Evolutionary conservation across 176 grass and related monocot genomes (phyloP).

Genomic region (Aegilops umbellulata): DNA sequence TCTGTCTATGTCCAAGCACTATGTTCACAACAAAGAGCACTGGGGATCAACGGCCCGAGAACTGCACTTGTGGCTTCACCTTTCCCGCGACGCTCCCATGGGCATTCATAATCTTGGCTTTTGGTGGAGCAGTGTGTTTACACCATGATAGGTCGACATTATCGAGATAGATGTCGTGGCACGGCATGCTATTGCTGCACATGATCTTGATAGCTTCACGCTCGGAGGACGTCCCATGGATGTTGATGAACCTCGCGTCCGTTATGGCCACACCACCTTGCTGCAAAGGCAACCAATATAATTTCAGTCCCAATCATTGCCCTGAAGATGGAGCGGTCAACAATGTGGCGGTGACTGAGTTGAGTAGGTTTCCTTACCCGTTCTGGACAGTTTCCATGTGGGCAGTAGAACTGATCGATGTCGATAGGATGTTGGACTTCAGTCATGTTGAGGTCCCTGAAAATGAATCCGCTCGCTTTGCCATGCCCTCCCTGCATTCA

Average conservation of each 20-base stretch:
- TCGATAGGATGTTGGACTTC: slow-evolving; percentile 44
- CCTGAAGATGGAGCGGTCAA: not conserved
- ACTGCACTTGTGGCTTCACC: slow-evolving; percentile 38
- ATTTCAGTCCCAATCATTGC: not conserved
- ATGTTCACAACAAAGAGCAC: not conserved
- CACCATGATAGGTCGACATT: slow-evolving; percentile 35
- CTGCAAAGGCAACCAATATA: slow-evolving; percentile 27
- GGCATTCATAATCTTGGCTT: slow-evolving; percentile 34
- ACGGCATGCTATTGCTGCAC: slow-evolving; percentile 48
- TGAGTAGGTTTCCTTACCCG: slow-evolving; percentile 24
- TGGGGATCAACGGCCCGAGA: not conserved
- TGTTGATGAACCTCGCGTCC: slow-evolving; percentile 35
- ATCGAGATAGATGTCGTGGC: slow-evolving; percentile 35
- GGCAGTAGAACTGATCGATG: slow-evolving; percentile 66
- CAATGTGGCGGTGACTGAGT: not conserved
- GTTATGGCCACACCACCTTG: slow-evolving; percentile 47
- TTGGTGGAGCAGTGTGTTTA: not conserved
- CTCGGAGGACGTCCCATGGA: slow-evolving; percentile 41
- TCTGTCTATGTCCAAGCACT: not conserved
- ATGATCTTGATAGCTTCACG: slow-evolving; percentile 35
- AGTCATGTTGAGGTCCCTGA: slow-evolving; percentile 47
- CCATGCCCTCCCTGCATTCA: slow-evolving; percentile 59
- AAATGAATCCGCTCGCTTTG: slow-evolving; percentile 42
- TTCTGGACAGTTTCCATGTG: slow-evolving; percentile 9
- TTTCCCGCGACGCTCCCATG: slow-evolving; percentile 32